Conservation (phyloP, 2,329 filamentous ascomycete genomes). For the Cordyceps fumosorosea region DNA sequence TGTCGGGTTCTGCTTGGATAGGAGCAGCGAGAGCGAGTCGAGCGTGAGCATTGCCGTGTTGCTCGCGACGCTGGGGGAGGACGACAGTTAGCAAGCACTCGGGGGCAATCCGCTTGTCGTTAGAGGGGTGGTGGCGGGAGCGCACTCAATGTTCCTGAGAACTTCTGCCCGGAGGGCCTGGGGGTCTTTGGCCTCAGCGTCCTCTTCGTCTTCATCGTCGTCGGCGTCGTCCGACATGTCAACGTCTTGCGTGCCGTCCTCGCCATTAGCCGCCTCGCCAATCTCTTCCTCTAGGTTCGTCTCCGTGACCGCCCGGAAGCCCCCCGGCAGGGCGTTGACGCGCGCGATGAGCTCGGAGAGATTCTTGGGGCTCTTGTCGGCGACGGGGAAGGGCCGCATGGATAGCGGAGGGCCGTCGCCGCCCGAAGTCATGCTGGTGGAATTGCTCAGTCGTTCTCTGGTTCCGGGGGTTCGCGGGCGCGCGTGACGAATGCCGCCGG, state of each 20-base stretch:
- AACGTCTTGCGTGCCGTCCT: conserved; percentile 38
- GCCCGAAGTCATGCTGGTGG: too few relatives aligned
- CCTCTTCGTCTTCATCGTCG: conserved; percentile 37
- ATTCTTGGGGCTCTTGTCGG: conserved; percentile 49
- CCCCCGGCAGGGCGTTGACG: conserved; percentile 69
- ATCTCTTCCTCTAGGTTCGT: conserved; percentile 65
- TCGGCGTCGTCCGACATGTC: conserved; percentile 42
- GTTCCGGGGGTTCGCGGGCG: too few relatives aligned
- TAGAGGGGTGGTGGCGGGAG: not conserved
- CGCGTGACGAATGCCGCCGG: too few relatives aligned
- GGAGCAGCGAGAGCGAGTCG: conserved; percentile 75
- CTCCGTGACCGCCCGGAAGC: conserved; percentile 76
- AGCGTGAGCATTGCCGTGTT: conserved; percentile 63
- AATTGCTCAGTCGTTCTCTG: too few relatives aligned
- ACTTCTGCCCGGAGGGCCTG: conserved; percentile 51
- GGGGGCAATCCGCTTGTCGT: not conserved
- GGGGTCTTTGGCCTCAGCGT: conserved; percentile 39
- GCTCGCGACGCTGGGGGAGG: conserved; percentile 25
- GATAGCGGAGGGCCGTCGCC: conserved; percentile 30
- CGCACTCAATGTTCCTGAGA: conserved; percentile 51
- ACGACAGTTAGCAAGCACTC: too few relatives aligned
- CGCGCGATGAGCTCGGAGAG: conserved; percentile 73
- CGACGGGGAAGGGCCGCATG: conserved; percentile 40
- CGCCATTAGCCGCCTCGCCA: conserved; percentile 38
- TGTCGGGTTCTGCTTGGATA: conserved; percentile 73